Percentiles rank a stretch among this genome's conserved stretches.
Conservation (phyloP, 2,329 filamentous ascomycete species). For the Coniochaeta hoffmannii region DNA sequence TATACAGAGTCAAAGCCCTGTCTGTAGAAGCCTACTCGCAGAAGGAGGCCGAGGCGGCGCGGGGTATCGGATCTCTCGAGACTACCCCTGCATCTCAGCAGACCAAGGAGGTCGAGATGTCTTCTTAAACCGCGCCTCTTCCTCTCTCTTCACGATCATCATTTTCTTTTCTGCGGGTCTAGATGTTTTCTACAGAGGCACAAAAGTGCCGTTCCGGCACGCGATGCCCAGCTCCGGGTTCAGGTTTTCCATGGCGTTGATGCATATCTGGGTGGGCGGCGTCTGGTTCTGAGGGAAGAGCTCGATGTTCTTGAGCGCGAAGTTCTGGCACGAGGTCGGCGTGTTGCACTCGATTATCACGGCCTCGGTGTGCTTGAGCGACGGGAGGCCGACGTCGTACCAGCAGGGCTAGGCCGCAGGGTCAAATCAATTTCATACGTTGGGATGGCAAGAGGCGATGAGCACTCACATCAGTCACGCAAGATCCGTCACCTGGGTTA, state of each 20-base stretch:
- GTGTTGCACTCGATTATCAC: conserved; percentile 34
- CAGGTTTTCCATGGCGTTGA: conserved; percentile 23
- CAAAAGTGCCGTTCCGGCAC: conserved; percentile 24
- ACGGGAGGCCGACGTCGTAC: conserved; percentile 30
- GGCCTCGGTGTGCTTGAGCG: conserved; percentile 30
- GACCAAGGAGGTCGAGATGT: conserved; percentile 32
- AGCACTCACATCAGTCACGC: conserved; percentile 20
- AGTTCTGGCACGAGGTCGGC: conserved; percentile 27
- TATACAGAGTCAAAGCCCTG: conserved; percentile 66
- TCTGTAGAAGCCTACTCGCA: conserved; percentile 81
- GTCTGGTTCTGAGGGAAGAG: conserved; percentile 21
- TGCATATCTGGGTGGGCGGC: conserved; percentile 23
- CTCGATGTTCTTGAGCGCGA: conserved; percentile 22
- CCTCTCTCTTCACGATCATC: background rate
- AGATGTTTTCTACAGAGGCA: background rate
- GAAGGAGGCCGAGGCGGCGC: conserved; percentile 74
- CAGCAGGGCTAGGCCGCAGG: conserved; percentile 25
- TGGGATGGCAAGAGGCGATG: no score
- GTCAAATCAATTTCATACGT: no score
- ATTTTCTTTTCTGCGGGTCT: background rate
- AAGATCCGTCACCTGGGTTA: conserved; percentile 33
- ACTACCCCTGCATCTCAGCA: conserved; percentile 21
- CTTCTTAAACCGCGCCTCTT: conserved; percentile 13
- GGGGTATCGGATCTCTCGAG: conserved; percentile 42
- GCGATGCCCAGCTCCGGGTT: conserved; percentile 26